Evolutionary conservation across 225 moss, liverwort and hornwort species (phyloP), one percentile per base, ranked within the genome.

Genomic region (Marchantia polymorpha): DNA sequence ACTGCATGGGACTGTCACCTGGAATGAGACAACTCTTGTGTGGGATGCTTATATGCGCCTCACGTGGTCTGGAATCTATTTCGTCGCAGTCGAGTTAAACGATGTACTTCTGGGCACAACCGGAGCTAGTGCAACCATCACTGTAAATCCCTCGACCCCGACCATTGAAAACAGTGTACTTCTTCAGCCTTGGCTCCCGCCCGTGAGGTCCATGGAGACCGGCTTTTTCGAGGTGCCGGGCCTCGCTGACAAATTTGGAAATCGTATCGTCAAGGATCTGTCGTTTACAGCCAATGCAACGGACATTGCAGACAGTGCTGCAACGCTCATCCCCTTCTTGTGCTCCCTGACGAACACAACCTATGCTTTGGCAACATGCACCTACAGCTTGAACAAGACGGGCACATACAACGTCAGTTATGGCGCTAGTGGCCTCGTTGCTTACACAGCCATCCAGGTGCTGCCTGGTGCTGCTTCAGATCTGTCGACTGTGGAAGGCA

Each of bases 311-410:
- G 39, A 47, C 49, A 0, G 13, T 63, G 8, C 55, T 46, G 7
- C 53, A 10, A 54, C 70, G 4, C 17, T 7, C 10, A 71, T 48
- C 30, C 58, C 72, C 11, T 58, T 80, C 9, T 6, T 63, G 20
- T 80, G 80, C 39, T 7, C 60, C 6, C 17, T 73, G 46, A 80
- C 80, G 50, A 80, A 80, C 72, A 80, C 80, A 47, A 80, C 80
- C 9, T 72, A 80, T 64, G 80, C 72, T 46, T 26, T 80, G 10
- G 80, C 50, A 13, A 72, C 80, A 60, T 80, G 80, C 50, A 72
- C n/a, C 25, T 73, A 73, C 63, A 73, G 48, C 50, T 73, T 80
- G 72, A 80, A 69, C 72, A 53, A 26, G 19, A 39, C 70, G 16
- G 80, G 63, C 13, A 52, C 7, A 39, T 80, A 80, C 26, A 80